phyloP scores from a whole-genome alignment of 805 yeast genomes.

The Lipomyces japonicus region DNA sequence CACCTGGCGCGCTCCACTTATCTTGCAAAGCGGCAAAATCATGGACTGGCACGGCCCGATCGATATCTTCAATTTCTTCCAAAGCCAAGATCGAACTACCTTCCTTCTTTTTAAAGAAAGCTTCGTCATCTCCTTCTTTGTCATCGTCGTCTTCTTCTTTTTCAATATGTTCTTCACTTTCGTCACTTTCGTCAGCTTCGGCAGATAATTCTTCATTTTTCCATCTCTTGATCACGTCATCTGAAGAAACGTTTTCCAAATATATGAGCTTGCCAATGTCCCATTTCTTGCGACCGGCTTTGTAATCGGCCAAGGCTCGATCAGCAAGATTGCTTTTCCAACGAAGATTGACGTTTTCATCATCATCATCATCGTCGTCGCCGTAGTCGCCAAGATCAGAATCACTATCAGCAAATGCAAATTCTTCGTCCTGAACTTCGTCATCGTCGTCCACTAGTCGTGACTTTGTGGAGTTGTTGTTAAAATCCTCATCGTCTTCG shows the following conservation, averaged over 20 bases:
- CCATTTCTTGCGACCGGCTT: conserved; percentile 58
- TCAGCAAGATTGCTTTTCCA: conserved; percentile 37
- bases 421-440: conserved; percentile 46
- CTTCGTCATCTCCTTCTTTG: conserved; percentile 26
- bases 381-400: conserved; percentile 44
- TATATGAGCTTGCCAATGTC: conserved; percentile 78
- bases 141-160: conserved; percentile 10
- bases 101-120: conserved; percentile 36
- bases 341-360: conserved; percentile 29
- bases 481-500: conserved; percentile 21
- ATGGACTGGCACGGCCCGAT: conserved; percentile 25
- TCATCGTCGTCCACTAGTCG: conserved; percentile 33
- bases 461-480: conserved; percentile 2
- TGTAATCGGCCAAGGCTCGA: conserved; percentile 60
- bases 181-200: conserved; percentile 44
- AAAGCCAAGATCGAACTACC: conserved; percentile 19
- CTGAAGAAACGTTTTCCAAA: conserved; percentile 70
- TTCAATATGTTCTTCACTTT: conserved; percentile 40
- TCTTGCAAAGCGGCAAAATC: conserved; percentile 16
- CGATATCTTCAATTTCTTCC: conserved; percentile 19
- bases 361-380: conserved; percentile 40
- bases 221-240: conserved; percentile 71
- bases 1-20: conserved; percentile 27
- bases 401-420: conserved; percentile 44
- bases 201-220: conserved; percentile 43